These are phyloP conservation scores for Tricholoma saponaceum DNA, from an alignment of 768 basidiomycete species.

Conservation along the genomic window DNA sequence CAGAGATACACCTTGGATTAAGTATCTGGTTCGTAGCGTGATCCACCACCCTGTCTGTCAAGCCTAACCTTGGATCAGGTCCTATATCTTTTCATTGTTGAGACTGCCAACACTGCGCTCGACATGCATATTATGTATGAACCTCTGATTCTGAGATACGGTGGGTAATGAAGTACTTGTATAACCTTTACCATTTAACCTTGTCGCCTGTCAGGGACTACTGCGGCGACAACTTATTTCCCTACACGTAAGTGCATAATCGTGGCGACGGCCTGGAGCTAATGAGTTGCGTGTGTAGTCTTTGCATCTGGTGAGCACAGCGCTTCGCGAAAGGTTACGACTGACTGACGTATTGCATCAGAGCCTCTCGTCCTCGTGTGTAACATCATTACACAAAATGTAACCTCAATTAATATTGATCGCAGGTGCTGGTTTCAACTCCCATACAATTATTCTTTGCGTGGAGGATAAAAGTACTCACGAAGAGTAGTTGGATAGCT, in stretches of 20 bases:
- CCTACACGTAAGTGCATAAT: conserved; percentile 22
- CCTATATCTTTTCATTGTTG: conserved; percentile 29
- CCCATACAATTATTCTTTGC: conserved; percentile 39
- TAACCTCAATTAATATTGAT: neutral
- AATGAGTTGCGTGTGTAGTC: conserved; percentile 12
- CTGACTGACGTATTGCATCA: conserved; percentile 3
- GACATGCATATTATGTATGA: conserved; percentile 36
- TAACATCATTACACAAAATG: neutral
- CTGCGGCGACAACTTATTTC: conserved; percentile 14
- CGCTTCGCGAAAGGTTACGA: neutral
- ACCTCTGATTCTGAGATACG: conserved; percentile 33
- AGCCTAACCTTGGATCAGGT: conserved; percentile 15
- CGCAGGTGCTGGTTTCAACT: conserved; percentile 34
- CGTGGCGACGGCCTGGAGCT: neutral
- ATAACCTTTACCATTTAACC: neutral
- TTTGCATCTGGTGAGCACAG: conserved; percentile 25
- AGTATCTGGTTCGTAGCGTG: conserved; percentile 23
- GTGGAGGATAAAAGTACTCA: conserved; percentile 34
- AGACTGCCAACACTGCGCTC: conserved; percentile 31
- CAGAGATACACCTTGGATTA: conserved; percentile 31
- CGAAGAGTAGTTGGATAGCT: conserved; percentile 22
- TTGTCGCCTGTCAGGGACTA: neutral
- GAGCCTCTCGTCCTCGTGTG: conserved; percentile 32
- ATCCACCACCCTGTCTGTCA: neutral
- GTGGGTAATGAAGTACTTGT: conserved; percentile 15